Evolutionary conservation across 495 filamentous ascomycete genomes (phyloP), one percentile per base, ranked within the genome.

Genomic region (Paragyromitra xinjiangensis): DNA sequence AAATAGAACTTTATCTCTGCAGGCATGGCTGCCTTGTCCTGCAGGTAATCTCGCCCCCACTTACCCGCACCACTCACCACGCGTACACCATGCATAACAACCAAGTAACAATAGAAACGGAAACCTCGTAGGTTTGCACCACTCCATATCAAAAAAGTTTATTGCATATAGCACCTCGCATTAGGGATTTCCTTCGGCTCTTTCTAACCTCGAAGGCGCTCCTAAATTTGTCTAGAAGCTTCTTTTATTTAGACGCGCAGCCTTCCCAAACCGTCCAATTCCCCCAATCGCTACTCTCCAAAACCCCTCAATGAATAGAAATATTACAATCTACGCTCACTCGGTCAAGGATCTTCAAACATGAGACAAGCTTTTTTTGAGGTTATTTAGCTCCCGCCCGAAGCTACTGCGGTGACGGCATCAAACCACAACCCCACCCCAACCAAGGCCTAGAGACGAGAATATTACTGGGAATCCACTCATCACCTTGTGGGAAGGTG

Each of bases 71-170:
- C 53, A 58, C 67, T 19, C 55, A 45, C 68, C 59, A 56, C 53
- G 56, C 55, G 48, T 44, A 59, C 55, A 61, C 40, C 56, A 61
- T 63, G 68, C 68, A 70, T 22, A 61, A 45, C 39, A n/a, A 58
- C 50, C 51, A 56, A 22, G 61, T n/a, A 64, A 40, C 14, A 44
- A 19, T 65, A 44, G 59, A 24, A 53, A 53, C n/a, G 16, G 11
- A 48, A 48, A 26, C 53, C 8, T 11, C 53, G n/a, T 6, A 6
- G 42, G 42, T 51, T 26, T 14, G 24, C 29, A 37, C 8, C 9
- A 55, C 9, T 26, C 24, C 29, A 61, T 19, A 61, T 37, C 56
- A 7, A 37, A 39, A 37, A n/a, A 12, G n/a, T n/a, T 37, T 61
- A 61, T 61, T 61, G 56, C 14, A 37, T 37, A 61, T 5, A 16